Conservation (phyloP, 768 basidiomycete genomes). For the Pholiota molesta region DNA sequence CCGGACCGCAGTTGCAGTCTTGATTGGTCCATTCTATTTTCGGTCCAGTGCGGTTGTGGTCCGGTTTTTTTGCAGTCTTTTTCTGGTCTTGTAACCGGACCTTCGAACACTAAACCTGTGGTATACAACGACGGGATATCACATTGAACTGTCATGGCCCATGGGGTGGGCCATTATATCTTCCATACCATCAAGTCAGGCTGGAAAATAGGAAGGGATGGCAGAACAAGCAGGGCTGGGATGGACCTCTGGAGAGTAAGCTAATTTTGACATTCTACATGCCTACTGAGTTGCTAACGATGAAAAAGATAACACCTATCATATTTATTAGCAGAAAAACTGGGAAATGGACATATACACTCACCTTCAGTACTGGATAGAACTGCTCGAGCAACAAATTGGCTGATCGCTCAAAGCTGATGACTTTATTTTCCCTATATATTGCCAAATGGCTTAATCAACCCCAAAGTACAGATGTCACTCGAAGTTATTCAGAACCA, state of each 20-base stretch:
- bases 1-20: too few relatives aligned
- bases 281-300: too few relatives aligned
- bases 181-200: background rate
- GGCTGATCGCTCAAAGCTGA: background rate
- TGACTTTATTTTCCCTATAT: background rate
- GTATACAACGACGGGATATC: background rate
- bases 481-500: background rate
- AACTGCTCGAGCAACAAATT: background rate
- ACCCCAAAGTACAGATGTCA: background rate
- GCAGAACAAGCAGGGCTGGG: background rate
- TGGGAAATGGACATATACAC: slow-evolving; percentile 2
- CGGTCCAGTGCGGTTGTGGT: too few relatives aligned
- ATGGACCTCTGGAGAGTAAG: background rate
- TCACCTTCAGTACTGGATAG: background rate
- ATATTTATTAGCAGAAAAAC: background rate
- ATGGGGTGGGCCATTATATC: background rate
- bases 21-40: too few relatives aligned
- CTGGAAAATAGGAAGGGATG: background rate
- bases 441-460: background rate
- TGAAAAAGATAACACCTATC: background rate
- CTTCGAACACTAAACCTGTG: too few relatives aligned
- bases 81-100: too few relatives aligned
- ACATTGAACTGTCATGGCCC: background rate
- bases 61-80: too few relatives aligned
- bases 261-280: background rate